A percentile compares a stretch with the other conserved stretches of the same genome.
These are phyloP conservation scores for Ophiognomonia clavigignenti-juglandacearum DNA, from an alignment of 2,329 filamentous ascomycete genomes.

Conservation along the genomic window DNA sequence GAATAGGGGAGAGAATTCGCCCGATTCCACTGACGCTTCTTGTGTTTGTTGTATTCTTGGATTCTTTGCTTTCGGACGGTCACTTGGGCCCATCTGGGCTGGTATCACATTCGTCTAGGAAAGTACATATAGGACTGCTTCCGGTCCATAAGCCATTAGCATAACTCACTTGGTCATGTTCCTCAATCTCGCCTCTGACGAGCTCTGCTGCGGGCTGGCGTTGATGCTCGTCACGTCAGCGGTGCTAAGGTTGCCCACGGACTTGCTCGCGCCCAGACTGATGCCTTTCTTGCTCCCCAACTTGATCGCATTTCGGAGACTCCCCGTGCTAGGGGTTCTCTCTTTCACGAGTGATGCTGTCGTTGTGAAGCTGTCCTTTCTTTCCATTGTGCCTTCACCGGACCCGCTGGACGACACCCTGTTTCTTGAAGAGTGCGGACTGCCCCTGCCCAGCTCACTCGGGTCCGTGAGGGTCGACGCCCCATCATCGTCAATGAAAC, in stretches of 20 bases:
- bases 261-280: constrained; percentile 32
- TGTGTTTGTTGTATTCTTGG: background rate
- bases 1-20: too few species aligned
- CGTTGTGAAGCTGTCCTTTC: constrained; percentile 1
- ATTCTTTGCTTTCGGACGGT: background rate
- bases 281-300: constrained; percentile 31
- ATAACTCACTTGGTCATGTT: background rate
- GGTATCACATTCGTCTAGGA: background rate
- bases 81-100: background rate
- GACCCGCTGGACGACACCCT: background rate
- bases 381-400: constrained; percentile 3
- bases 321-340: constrained; percentile 26
- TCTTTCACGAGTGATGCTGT: constrained; percentile 25
- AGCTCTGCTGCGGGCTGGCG: constrained; percentile 9
- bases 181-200: constrained; percentile 7
- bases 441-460: constrained; percentile 6
- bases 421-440: constrained; percentile 1
- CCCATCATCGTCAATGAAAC: constrained; percentile 12
- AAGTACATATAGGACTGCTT: background rate
- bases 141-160: background rate
- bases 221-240: constrained; percentile 19
- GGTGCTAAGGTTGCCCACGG: constrained; percentile 31
- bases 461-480: constrained; percentile 9
- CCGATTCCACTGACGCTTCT: too few species aligned
- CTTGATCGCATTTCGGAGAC: constrained; percentile 35